phyloP scores from a whole-genome alignment of 306 rosid genomes.

The Medicago ruthenica region DNA sequence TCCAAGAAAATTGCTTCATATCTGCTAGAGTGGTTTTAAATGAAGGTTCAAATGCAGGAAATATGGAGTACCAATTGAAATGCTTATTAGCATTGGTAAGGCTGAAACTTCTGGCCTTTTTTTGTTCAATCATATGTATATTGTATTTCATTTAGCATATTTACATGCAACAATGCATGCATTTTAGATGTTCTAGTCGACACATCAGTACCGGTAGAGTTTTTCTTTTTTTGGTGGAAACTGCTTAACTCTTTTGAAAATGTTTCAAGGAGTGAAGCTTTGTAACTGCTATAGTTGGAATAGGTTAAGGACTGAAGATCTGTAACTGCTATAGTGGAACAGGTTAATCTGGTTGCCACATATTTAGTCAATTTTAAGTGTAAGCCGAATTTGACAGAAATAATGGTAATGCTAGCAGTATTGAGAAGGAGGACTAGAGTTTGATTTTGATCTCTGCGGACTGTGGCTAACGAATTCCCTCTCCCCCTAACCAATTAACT shows the following conservation, averaged over 20 bases:
- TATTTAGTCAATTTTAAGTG: constrained; percentile 22
- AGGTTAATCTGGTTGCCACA: neutral
- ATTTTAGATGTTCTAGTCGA: constrained; percentile 42
- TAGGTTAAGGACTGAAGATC: constrained; percentile 4
- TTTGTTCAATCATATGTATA: constrained; percentile 37
- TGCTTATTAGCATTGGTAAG: neutral
- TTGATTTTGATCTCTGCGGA: neutral
- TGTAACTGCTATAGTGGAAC: constrained; percentile 26
- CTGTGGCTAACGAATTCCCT: too few relatives aligned
- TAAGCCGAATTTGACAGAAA: constrained; percentile 18
- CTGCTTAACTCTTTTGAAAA: constrained; percentile 28
- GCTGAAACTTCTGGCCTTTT: constrained; percentile 34
- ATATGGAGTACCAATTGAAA: neutral
- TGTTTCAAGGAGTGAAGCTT: constrained; percentile 6
- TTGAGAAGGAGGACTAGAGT: too few relatives aligned
- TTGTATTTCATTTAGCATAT: constrained; percentile 40
- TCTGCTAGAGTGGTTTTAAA: too few relatives aligned
- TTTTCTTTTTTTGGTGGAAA: constrained; percentile 5
- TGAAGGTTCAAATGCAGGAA: constrained; percentile 6
- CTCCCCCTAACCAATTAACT: too few relatives aligned
- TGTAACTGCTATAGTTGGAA: constrained; percentile 28
- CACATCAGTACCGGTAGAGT: constrained; percentile 28
- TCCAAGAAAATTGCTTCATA: constrained; percentile 13
- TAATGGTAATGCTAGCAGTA: neutral
- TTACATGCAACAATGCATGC: constrained; percentile 37